phyloP scores from a whole-genome alignment of 345 rosid genomes.

The Salix udensis region DNA sequence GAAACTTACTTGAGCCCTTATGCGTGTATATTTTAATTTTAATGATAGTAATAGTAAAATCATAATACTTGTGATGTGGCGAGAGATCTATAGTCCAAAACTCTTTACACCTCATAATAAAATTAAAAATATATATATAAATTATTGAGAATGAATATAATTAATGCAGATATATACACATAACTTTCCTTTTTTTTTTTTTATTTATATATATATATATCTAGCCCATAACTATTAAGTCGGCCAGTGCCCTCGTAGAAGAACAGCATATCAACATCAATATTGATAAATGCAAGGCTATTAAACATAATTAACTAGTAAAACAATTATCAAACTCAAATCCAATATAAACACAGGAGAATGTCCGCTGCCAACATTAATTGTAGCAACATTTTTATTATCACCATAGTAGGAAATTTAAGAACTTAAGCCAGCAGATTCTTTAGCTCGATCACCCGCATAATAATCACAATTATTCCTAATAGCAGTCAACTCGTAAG shows the following conservation, averaged over 20 bases:
- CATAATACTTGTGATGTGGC: too few species aligned
- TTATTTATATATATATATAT: too few species aligned
- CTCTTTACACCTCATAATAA: too few species aligned
- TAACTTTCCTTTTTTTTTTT: too few species aligned
- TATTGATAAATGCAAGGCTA: neutral
- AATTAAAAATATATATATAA: too few species aligned
- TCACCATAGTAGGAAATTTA: neutral
- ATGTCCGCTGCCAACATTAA: neutral
- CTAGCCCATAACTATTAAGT: neutral
- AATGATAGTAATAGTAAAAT: too few species aligned
- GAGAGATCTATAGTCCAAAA: too few species aligned
- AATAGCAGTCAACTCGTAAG: slow-evolving; percentile 54
- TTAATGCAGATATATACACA: too few species aligned
- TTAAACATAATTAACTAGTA: too few species aligned
- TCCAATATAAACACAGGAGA: neutral
- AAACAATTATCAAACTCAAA: neutral
- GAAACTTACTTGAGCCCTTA: too few species aligned
- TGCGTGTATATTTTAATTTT: too few species aligned
- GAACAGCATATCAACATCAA: neutral
- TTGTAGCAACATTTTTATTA: neutral
- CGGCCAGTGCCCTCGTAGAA: neutral
- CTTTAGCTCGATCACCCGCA: neutral
- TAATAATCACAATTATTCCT: slow-evolving; percentile 40
- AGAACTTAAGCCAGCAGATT: neutral
- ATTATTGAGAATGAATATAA: too few species aligned